Evolutionary conservation across 768 basidiomycete genomes (phyloP), one percentile per base, ranked within the genome.

Genomic region (Tubosaeta sp.): DNA sequence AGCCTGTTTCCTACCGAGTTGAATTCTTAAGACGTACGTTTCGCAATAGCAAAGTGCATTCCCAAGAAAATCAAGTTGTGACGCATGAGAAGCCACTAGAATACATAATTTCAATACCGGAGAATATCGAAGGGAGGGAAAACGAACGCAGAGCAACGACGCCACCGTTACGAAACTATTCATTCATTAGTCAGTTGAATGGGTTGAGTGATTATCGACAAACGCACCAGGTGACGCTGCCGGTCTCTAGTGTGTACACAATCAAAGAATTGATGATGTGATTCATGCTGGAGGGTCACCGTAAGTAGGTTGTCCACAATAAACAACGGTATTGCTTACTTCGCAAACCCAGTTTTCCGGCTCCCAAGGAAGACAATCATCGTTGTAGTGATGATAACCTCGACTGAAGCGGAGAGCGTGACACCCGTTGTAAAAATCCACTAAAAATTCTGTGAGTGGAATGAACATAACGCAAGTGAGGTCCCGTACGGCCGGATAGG

Each of bases 231-330:
- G 81, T 81, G 17, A 81, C 41, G 4, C 73, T 62, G 37, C 80
- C 81, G 14, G 75, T 79, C 57, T 82, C 81, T 31, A 82, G 69
- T 0, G 79, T 75, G 51, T 82, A 81, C 2, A 78, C 54, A 46
- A 81, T 76, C 55, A 81, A 58, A 0, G 68, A 64, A 52, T 81
- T 80, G 42, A 82, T 69, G 33, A 81, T 59, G 31, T 74, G 71
- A 48, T 77, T 77, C 65, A 82, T 66, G 53, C 79, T 80, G 46
- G 13, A 12, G 2, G 6, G 31, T 13, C 1, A 48, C 13, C 8
- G 22, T 57, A 29, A 54, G 42, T 22, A 17, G 37, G 9, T 11
- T 39, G 26, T 44, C 2, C 2, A 0, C 5, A 9, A 17, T 1
- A 3, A 33, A 29, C 4, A 14, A 4, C 1, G 10, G 4, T 26